Evolutionary conservation across 2,329 filamentous ascomycete genomes (phyloP).

Genomic region (Fusarium sambucinum): DNA sequence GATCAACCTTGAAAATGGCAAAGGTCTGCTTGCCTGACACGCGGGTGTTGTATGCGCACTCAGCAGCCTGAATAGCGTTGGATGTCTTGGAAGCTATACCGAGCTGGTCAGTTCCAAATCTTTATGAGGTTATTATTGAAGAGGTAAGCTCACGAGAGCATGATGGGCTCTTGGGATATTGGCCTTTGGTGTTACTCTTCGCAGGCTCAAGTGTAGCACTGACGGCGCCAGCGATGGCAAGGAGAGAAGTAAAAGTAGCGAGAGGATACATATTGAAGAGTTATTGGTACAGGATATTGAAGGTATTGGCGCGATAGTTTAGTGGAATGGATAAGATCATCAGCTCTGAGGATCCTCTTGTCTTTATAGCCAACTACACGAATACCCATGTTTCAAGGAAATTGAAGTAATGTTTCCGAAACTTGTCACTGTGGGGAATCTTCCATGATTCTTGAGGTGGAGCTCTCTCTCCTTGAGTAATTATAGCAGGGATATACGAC

Average conservation of each 20-base stretch:
- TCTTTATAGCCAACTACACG: slow-evolving; percentile 17
- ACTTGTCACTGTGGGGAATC: slow-evolving; percentile 21
- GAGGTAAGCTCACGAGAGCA: slow-evolving; percentile 31
- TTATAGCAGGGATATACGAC: slow-evolving; percentile 16
- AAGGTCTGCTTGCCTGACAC: slow-evolving; percentile 45
- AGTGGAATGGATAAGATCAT: background rate
- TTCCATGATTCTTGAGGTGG: slow-evolving; percentile 1
- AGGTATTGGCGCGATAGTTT: background rate
- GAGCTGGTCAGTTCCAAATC: background rate
- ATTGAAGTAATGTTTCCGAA: slow-evolving; percentile 29
- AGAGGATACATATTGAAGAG: slow-evolving; percentile 37
- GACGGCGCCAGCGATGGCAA: slow-evolving; percentile 38
- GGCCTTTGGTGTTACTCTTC: slow-evolving; percentile 43
- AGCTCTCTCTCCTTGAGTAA: slow-evolving; percentile 13
- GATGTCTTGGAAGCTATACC: slow-evolving; percentile 40
- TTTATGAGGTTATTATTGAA: rapidly evolving
- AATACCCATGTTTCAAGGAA: slow-evolving; percentile 28
- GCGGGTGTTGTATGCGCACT: slow-evolving; percentile 46
- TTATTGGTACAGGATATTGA: background rate
- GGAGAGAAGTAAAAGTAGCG: slow-evolving; percentile 38
- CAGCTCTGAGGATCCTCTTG: background rate
- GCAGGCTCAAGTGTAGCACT: slow-evolving; percentile 45
- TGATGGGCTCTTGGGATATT: slow-evolving; percentile 39
- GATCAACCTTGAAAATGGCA: slow-evolving; percentile 43
- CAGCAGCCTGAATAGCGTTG: slow-evolving; percentile 44